phyloP scores from a whole-genome alignment of 2,329 filamentous ascomycete genomes.

The Bimuria novae-zelandiae region DNA sequence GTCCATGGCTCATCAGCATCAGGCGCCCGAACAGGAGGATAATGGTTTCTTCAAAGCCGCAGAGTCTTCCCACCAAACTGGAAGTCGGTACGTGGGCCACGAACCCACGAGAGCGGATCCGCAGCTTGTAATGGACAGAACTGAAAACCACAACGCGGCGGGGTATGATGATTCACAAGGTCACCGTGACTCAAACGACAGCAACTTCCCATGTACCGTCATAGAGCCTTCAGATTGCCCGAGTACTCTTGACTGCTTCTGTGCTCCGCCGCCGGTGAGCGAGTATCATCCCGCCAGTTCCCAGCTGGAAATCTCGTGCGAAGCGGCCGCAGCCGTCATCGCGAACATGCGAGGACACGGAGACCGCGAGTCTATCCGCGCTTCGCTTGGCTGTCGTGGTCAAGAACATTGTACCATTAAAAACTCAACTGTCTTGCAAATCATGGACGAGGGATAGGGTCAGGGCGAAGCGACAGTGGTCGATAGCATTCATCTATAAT shows the following conservation, averaged over 20 bases:
- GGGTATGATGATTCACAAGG: not conserved
- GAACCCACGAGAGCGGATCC: not conserved
- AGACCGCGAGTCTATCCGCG: constrained; percentile 23
- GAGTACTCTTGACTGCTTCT: constrained; percentile 1
- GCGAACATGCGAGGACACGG: constrained; percentile 33
- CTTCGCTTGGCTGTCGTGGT: constrained; percentile 25
- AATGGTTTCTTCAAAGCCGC: not conserved
- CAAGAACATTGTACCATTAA: constrained; percentile 25
- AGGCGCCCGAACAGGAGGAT: not conserved
- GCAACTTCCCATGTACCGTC: not conserved
- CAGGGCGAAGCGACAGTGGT: no score
- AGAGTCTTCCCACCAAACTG: not conserved
- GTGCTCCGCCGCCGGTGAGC: constrained; percentile 11
- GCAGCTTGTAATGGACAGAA: not conserved
- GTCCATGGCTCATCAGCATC: not conserved
- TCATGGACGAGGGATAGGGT: constrained; percentile 56
- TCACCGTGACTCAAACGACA: not conserved
- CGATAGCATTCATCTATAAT: no score
- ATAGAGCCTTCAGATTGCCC: not conserved
- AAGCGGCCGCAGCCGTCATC: constrained; percentile 33
- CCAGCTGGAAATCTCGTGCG: constrained; percentile 31
- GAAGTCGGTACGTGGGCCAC: not conserved
- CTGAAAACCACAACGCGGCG: not conserved
- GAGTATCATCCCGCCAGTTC: not conserved
- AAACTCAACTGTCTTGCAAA: constrained; percentile 29